These are phyloP conservation scores for Termitomyces sp. DNA, from an alignment of 1,284 basidiomycete species.

Conservation along the genomic window DNA sequence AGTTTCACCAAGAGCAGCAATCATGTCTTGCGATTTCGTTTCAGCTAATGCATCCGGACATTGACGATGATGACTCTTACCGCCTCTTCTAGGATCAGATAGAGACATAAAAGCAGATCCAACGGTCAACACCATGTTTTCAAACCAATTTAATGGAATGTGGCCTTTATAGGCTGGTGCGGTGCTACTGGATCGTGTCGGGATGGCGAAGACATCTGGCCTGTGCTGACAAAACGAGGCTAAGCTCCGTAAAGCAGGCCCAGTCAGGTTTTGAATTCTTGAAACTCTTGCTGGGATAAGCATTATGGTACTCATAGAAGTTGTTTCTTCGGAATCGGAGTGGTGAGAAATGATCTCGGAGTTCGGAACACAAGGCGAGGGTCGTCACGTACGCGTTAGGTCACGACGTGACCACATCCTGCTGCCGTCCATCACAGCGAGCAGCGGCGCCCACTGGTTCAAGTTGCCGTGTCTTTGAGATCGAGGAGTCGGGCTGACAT, in stretches of 20 bases:
- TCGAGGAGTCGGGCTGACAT: background rate
- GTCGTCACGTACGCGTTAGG: conserved; percentile 13
- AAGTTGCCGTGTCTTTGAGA: background rate
- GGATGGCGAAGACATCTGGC: background rate
- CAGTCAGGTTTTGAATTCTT: background rate
- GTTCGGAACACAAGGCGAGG: background rate
- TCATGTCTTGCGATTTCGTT: conserved; percentile 63
- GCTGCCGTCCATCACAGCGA: background rate
- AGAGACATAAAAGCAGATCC: conserved; percentile 87
- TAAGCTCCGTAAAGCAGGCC: background rate
- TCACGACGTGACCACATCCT: conserved; percentile 7
- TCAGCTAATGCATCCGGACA: background rate
- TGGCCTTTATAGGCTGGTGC: conserved; percentile 68
- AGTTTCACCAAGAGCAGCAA: conserved; percentile 88
- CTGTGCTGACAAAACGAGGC: background rate
- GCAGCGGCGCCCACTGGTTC: background rate
- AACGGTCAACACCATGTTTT: conserved; percentile 80
- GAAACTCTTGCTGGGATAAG: background rate
- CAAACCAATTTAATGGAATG: conserved; percentile 75
- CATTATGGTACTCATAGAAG: background rate
- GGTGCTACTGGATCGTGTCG: conserved; percentile 30
- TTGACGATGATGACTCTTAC: conserved; percentile 42
- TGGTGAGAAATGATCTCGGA: background rate
- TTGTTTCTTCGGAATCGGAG: background rate
- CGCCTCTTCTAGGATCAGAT: conserved; percentile 78